Base-by-base conservation (phyloP, 805 yeast genomes). In the Diddensiella transvaalensis region DNA sequence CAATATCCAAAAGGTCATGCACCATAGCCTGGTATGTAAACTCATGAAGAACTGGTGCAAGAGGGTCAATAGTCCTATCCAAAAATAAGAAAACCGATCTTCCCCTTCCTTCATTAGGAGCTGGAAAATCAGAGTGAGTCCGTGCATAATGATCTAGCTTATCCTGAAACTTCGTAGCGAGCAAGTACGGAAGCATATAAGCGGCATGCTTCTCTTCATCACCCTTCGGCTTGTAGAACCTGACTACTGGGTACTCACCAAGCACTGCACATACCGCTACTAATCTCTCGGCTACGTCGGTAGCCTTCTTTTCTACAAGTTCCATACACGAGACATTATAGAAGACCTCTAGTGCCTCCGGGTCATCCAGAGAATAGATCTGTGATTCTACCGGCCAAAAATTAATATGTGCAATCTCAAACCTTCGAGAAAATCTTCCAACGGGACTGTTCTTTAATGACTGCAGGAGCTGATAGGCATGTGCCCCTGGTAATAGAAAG, bases 21-120 rank as follows among this genome's bases (percentile, higher is more conserved):
- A 90, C 85, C 86, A 90, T 82, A 3, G 97, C 90, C 67, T 91
- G 95, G 66, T 90, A 93, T 21, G 84, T 79, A 66, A 90, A 87
- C 63, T 88, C 96, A 65, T 93, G 98, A 47, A 90, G 67, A 41
- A 93, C 63, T 0, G 97, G 96, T 4, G 93, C 85, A 58, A 79
- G 78, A 42, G 85, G 70, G 64, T 95, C 99, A 62, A 89, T 63
- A 1, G 95, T 76, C 53, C 99, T 75, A 65, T 93, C 99, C 1
- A 86, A 72, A 17, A 93, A 79, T 29, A 93, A 65, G 54, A 91
- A 74, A 0, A 86, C 74, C 0, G 96, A 77, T 52, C 93, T 74
- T 18, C 87, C 87, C 56, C 86, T 77, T 29, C 72, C 73, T 8
- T 69, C 67, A 6, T 47, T 43, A 19, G 52, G 51, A 10, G 56